Base-by-base conservation (phyloP, 768 basidiomycete genomes). In the Naganishia vaughanmartiniae region DNA sequence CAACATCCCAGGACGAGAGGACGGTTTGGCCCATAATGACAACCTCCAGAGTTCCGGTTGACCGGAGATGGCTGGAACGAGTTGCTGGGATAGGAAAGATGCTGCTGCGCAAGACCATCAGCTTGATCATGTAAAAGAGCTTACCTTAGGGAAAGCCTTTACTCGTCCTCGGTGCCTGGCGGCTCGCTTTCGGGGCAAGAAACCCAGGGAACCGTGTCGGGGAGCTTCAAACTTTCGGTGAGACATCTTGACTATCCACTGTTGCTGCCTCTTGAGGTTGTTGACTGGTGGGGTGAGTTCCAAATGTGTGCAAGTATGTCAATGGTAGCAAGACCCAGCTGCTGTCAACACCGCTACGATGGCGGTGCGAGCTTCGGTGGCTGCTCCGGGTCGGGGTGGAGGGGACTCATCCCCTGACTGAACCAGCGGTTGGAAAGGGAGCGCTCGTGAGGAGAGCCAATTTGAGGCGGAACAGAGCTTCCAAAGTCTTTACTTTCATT, bases 101-200 rank as follows among this genome's bases (percentile, higher is more conserved):
- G 60, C 60, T 63, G 46, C 60, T 63, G 60, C 39, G 42, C 60
- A 63, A 63, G 60, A 63, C 60, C 21, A 63, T 63, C 60, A 63
- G 39, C 60, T 17, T 36, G 21, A 21, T 17, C 46, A 34, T 33
- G 53, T 24, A 39, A 65, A 51, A 45, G 57, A 39, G 78, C 88
- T 71, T 73, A 92, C 94, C 89, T 89, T 93, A 81, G 96, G 96
- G 90, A 98, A 99, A 74, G 93, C 88, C 88, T 99, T 99, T 84
- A 97, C 93, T 87, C 93, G 94, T 83, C 95, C 95, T 78, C 95
- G 89, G 85, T 97, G 95, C 81, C 95, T 89, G 75, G 95, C 93
- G 69, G 95, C 86, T 80, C 95, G 89, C 86, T 99, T 98, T 82
- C 91, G 88, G 79, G 95, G 95, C 74, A 97, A 88, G 86, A 93